Conservation (phyloP, 352 stramenopile genomes). For the Bremia lactucae region DNA sequence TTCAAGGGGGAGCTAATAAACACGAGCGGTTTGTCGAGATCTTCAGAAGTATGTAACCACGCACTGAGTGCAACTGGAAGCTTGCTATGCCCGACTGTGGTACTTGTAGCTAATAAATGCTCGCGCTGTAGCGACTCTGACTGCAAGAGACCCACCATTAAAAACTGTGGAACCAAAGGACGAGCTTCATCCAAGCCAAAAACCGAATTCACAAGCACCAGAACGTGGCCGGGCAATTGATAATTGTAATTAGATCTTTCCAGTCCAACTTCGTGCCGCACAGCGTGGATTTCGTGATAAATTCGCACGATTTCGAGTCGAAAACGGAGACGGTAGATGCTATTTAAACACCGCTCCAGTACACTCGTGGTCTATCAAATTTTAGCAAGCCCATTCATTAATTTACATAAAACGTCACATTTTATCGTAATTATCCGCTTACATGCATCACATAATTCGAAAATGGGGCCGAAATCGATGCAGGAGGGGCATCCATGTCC, state of each 20-base stretch:
- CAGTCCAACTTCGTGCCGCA: slow-evolving; percentile 41
- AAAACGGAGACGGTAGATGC: slow-evolving; percentile 65
- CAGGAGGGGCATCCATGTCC: slow-evolving; percentile 77
- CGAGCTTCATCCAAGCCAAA: slow-evolving; percentile 76
- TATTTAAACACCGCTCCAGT: slow-evolving; percentile 70
- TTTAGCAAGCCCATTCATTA: not conserved
- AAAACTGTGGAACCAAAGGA: slow-evolving; percentile 64
- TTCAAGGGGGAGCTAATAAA: slow-evolving; percentile 51
- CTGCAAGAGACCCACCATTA: slow-evolving; percentile 58
- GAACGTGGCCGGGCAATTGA: slow-evolving; percentile 37
- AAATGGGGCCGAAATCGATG: slow-evolving; percentile 72
- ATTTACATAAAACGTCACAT: slow-evolving; percentile 1
- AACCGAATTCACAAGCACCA: slow-evolving; percentile 75
- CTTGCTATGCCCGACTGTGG: slow-evolving; percentile 9
- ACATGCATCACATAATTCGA: slow-evolving; percentile 77
- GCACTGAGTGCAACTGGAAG: slow-evolving; percentile 26
- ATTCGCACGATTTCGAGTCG: slow-evolving; percentile 47
- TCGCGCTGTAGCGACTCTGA: slow-evolving; percentile 21
- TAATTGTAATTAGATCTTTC: slow-evolving; percentile 35
- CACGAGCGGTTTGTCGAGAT: slow-evolving; percentile 26
- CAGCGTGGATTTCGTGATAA: slow-evolving; percentile 58
- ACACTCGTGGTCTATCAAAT: slow-evolving; percentile 50
- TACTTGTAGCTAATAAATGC: slow-evolving; percentile 6
- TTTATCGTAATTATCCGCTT: too few relatives aligned
- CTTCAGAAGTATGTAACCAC: slow-evolving; percentile 26